Conservation (phyloP, 1,284 basidiomycete genomes). For the Waitea zeae region DNA sequence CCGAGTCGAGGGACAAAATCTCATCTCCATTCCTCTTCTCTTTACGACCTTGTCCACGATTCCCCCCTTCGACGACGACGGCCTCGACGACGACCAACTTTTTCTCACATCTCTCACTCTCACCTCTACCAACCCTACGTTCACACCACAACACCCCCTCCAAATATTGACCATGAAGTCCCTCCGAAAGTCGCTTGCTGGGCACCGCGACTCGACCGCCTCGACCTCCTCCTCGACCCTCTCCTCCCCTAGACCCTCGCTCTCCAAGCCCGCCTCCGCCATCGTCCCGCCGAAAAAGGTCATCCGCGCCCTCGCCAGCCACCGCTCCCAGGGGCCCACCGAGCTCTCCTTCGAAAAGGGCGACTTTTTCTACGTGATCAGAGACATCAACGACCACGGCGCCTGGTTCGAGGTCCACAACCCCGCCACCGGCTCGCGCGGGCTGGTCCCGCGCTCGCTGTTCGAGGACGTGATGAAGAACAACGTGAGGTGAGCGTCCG, state of each 20-base stretch:
- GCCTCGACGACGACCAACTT: no score
- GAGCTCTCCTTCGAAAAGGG: constrained; percentile 88
- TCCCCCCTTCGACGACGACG: no score
- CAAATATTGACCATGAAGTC: constrained; percentile 77
- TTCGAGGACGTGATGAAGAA: constrained; percentile 84
- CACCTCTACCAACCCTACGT: no score
- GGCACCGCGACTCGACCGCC: no score
- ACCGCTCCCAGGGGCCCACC: constrained; percentile 63
- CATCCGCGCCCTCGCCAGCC: constrained; percentile 68
- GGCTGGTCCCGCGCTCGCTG: constrained; percentile 71
- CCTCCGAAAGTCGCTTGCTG: constrained; percentile 72
- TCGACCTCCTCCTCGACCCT: constrained; percentile 43
- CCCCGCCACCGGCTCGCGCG: constrained; percentile 81
- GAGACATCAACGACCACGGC: constrained; percentile 40
- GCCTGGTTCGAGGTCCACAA: constrained; percentile 82
- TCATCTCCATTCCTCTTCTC: no score
- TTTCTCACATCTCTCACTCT: no score
- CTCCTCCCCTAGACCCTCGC: constrained; percentile 44
- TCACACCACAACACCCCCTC: no score
- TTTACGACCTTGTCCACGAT: no score
- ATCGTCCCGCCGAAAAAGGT: constrained; percentile 87
- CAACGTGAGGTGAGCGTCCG: constrained; percentile 31
- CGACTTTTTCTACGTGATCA: constrained; percentile 94
- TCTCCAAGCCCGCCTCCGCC: constrained; percentile 51
- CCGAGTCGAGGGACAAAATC: no score